Conservation (phyloP, 1,284 basidiomycete genomes). For the Singerocomus inundabilis region DNA sequence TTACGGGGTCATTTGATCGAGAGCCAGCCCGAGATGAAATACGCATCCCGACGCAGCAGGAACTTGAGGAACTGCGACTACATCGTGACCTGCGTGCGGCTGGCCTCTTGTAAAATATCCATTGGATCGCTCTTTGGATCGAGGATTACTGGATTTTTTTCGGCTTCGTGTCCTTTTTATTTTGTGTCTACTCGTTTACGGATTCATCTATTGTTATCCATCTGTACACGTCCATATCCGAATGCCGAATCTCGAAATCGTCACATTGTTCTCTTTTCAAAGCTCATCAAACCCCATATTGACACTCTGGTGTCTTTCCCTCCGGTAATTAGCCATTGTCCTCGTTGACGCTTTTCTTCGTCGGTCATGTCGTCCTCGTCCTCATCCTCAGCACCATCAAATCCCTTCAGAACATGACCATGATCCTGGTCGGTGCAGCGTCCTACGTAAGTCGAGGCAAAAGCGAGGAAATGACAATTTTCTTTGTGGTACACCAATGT, state of each 20-base stretch:
- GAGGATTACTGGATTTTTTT: too few relatives aligned
- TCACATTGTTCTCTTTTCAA: constrained; percentile 39
- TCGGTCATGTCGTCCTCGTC: constrained; percentile 53
- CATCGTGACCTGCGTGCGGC: constrained; percentile 52
- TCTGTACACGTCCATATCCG: constrained; percentile 14
- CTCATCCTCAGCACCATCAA: constrained; percentile 28
- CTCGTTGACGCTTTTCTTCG: constrained; percentile 51
- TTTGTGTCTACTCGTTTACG: not conserved
- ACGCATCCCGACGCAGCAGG: constrained; percentile 32
- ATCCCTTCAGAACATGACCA: not conserved
- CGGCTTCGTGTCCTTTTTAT: not conserved
- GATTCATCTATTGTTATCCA: constrained; percentile 17
- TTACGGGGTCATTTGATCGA: constrained; percentile 23
- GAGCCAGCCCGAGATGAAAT: constrained; percentile 19
- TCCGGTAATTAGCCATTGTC: constrained; percentile 70
- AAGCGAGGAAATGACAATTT: constrained; percentile 67
- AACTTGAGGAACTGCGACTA: constrained; percentile 46
- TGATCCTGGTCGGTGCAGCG: not conserved
- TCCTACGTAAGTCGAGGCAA: constrained; percentile 42
- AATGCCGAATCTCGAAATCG: not conserved
- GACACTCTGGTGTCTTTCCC: constrained; percentile 75
- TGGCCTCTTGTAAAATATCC: constrained; percentile 48
- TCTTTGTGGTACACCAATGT: constrained; percentile 78
- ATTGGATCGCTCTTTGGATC: too few relatives aligned
- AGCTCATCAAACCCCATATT: constrained; percentile 77